Base-by-base conservation (phyloP, 495 filamentous ascomycete genomes). In the Parmelia sp. region DNA sequence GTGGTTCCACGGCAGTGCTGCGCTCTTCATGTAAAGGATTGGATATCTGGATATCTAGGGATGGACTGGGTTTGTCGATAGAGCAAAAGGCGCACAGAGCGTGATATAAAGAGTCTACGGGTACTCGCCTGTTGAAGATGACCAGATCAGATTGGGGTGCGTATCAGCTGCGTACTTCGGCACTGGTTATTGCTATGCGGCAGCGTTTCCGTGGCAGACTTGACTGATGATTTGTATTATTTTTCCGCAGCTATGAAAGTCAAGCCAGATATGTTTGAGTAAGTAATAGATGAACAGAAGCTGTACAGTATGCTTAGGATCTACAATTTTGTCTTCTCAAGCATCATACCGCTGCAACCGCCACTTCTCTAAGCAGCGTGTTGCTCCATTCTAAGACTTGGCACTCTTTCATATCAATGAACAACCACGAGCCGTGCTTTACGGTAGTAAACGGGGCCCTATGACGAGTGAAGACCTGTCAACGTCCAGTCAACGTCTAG, bases 381-480 rank as follows among this genome's bases (percentile, higher is more conserved):
- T 29, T 53, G 49, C 27, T 5, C 4, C 31, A 49, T 49, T 7
- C 31, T 5, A 31, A 14, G 27, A 33, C 27, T 19, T 11, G 0
- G 14, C 49, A 31, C 12, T 33, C 49, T 25, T 29, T 4, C 7
- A 4, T 6, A 11, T 31, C 49, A 25, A 53, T 29, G 10, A 53
- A 31, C 49, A 58, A 35, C 19, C 10, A 15, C 7, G 36, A 21
- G 4, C n/a, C n/a, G n/a, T n/a, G n/a, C n/a, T n/a, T n/a, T n/a
- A n/a, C n/a, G n/a, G n/a, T n/a, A n/a, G n/a, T n/a, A n/a, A n/a
- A n/a, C n/a, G n/a, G n/a, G n/a, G n/a, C n/a, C 74, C 78, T 79
- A 82, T 14, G 71, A 75, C 27, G 77, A 79, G 72, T 81, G 78
- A 57, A 81, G 45, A 8, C 77, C 79, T 23, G 80, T 66, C 58